Percentiles rank a stretch among this genome's conserved stretches.
phyloP scores from a whole-genome alignment of 2,329 filamentous ascomycete genomes.

The Didymosphaeria variabile region DNA sequence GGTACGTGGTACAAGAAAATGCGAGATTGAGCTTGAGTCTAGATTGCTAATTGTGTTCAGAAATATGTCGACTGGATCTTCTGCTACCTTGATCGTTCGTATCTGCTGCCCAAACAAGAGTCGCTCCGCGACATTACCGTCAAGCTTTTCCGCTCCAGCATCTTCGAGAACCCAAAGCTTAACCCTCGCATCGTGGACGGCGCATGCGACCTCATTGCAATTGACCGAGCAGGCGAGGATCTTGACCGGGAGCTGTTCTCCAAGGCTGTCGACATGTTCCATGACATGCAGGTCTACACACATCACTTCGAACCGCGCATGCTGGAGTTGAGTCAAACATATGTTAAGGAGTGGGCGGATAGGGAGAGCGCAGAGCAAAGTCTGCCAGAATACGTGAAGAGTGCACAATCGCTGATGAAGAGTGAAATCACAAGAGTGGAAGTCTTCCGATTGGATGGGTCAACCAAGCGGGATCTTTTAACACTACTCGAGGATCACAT shows the following conservation, averaged over 20 bases:
- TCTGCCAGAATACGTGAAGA: slow-evolving; percentile 78
- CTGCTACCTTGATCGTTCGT: slow-evolving; percentile 92
- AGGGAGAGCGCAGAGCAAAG: slow-evolving; percentile 67
- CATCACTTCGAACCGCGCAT: slow-evolving; percentile 82
- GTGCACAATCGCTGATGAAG: slow-evolving; percentile 73
- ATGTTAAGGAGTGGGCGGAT: slow-evolving; percentile 75
- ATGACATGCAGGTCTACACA: slow-evolving; percentile 83
- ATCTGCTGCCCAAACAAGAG: slow-evolving; percentile 77
- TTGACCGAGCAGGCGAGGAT: slow-evolving; percentile 69
- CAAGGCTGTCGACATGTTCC: slow-evolving; percentile 81
- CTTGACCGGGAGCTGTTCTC: slow-evolving; percentile 72
- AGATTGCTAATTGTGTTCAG: slow-evolving; percentile 53
- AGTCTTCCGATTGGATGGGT: slow-evolving; percentile 80
- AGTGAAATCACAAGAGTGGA: slow-evolving; percentile 81
- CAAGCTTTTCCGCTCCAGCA: slow-evolving; percentile 72
- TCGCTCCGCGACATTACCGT: slow-evolving; percentile 86
- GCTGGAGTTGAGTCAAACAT: slow-evolving; percentile 71
- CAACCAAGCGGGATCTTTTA: slow-evolving; percentile 80
- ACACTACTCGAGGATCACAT: slow-evolving; percentile 76
- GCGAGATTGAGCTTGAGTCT: too few species aligned
- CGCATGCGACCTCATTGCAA: slow-evolving; percentile 78
- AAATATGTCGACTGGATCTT: slow-evolving; percentile 85
- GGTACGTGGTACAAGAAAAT: slow-evolving; percentile 57
- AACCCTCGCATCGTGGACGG: slow-evolving; percentile 69
- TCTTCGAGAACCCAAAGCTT: slow-evolving; percentile 64